These are phyloP conservation scores for Sugiyamaella valdiviana DNA, from an alignment of 805 yeast species.

Conservation along the genomic window DNA sequence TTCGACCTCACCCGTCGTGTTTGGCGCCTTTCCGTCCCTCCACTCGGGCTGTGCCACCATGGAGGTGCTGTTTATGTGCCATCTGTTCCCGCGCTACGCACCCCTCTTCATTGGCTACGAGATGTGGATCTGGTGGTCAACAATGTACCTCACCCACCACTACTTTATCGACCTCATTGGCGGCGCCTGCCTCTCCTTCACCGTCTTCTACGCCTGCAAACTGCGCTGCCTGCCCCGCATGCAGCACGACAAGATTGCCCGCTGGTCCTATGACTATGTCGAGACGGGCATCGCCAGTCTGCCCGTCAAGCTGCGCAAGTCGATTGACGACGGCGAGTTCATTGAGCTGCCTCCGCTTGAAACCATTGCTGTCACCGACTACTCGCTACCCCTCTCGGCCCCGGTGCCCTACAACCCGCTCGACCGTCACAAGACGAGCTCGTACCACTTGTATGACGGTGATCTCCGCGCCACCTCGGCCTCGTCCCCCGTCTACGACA, in stretches of 20 bases:
- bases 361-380: constrained; percentile 6
- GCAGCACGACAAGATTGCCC: constrained; percentile 33
- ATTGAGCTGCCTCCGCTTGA: constrained; percentile 21
- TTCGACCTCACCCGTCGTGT: constrained; percentile 80
- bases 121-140: constrained; percentile 96
- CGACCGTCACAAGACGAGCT: constrained; percentile 14
- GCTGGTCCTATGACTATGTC: constrained; percentile 39
- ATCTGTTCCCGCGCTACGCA: constrained; percentile 67
- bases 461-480: constrained; percentile 16
- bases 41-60: constrained; percentile 93
- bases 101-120: constrained; percentile 71
- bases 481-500: constrained; percentile 11
- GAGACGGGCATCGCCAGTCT: constrained; percentile 26
- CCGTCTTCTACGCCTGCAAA: constrained; percentile 63
- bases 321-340: constrained; percentile 23
- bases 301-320: constrained; percentile 23
- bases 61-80: constrained; percentile 82
- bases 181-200: constrained; percentile 79
- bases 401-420: constrained; percentile 5
- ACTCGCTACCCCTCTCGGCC: constrained; percentile 3
- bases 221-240: constrained; percentile 55
- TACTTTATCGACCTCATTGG: constrained; percentile 89
- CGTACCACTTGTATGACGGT: constrained; percentile 13
- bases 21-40: constrained; percentile 82
- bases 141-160: constrained; percentile 96